Percentiles rank a stretch among this genome's conserved stretches.
These are phyloP conservation scores for Xerocomellus dryophilus DNA, from an alignment of 768 basidiomycete genomes.

Conservation along the genomic window DNA sequence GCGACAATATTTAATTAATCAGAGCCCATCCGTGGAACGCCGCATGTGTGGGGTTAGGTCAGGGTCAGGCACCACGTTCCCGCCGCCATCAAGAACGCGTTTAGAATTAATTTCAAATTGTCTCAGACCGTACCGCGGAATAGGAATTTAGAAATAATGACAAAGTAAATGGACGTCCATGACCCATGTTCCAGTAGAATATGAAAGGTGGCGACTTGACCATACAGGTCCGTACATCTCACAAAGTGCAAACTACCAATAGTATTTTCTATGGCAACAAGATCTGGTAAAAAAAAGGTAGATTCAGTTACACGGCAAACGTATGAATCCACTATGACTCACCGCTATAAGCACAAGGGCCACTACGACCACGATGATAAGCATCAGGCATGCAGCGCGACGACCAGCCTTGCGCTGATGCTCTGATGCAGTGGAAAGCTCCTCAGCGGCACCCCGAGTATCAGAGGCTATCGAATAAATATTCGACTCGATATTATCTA, in stretches of 20 bases:
- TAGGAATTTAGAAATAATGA: conserved; percentile 30
- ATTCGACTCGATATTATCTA: conserved; percentile 95
- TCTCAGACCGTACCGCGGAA: not conserved
- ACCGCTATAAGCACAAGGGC: conserved; percentile 92
- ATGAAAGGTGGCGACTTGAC: conserved; percentile 3
- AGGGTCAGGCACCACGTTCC: not conserved
- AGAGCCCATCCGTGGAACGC: not conserved
- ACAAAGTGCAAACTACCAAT: not conserved
- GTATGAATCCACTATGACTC: conserved; percentile 35
- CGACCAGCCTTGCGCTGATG: conserved; percentile 94
- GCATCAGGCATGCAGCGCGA: conserved; percentile 84
- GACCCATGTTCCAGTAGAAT: conserved; percentile 6
- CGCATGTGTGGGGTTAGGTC: not conserved
- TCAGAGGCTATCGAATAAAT: conserved; percentile 83
- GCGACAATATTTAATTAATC: not conserved
- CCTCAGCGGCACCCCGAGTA: conserved; percentile 78
- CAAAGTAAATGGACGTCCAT: conserved; percentile 15
- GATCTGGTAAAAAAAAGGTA: conserved; percentile 10
- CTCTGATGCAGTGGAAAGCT: conserved; percentile 84
- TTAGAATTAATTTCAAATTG: not conserved
- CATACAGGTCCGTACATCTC: conserved; percentile 4
- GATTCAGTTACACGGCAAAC: not conserved
- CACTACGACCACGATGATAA: conserved; percentile 82
- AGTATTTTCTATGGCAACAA: conserved; percentile 22
- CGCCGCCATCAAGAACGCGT: not conserved